Conservation (phyloP, 2,329 filamentous ascomycete species). For the Epichloe elymi region DNA sequence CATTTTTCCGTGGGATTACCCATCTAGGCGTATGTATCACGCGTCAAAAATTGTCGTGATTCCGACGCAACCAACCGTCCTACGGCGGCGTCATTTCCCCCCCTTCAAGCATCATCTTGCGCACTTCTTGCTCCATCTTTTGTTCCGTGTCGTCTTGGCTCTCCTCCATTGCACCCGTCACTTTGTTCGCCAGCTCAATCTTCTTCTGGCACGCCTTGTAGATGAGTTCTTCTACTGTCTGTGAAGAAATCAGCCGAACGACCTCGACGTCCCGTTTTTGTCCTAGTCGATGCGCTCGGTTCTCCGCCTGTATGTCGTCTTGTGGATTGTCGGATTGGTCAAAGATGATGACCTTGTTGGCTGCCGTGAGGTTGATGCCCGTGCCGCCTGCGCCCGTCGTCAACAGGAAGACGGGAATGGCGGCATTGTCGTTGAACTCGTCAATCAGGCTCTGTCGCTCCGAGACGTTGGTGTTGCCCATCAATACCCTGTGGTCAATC, state of each 20-base stretch:
- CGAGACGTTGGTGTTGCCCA: conserved; percentile 69
- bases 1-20: no score
- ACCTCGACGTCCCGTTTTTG: conserved; percentile 87
- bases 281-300: conserved; percentile 87
- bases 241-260: conserved; percentile 64
- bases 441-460: conserved; percentile 82
- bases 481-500: conserved; percentile 73
- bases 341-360: conserved; percentile 96
- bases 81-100: conserved; percentile 27
- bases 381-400: conserved; percentile 93
- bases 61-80: conserved; percentile 5
- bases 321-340: conserved; percentile 97
- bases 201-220: conserved; percentile 86
- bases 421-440: conserved; percentile 61
- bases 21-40: neutral
- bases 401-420: conserved; percentile 82
- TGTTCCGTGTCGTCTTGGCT: conserved; percentile 16
- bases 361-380: conserved; percentile 87
- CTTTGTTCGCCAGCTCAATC: conserved; percentile 64
- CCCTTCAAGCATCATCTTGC: conserved; percentile 26
- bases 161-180: conserved; percentile 29
- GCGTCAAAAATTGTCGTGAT: neutral
- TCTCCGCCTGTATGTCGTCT: conserved; percentile 96
- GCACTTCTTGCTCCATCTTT: conserved; percentile 31
- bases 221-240: conserved; percentile 87